Base-by-base conservation (phyloP, 1,139 yeast genomes). In the Hanseniaspora gamundiae region DNA sequence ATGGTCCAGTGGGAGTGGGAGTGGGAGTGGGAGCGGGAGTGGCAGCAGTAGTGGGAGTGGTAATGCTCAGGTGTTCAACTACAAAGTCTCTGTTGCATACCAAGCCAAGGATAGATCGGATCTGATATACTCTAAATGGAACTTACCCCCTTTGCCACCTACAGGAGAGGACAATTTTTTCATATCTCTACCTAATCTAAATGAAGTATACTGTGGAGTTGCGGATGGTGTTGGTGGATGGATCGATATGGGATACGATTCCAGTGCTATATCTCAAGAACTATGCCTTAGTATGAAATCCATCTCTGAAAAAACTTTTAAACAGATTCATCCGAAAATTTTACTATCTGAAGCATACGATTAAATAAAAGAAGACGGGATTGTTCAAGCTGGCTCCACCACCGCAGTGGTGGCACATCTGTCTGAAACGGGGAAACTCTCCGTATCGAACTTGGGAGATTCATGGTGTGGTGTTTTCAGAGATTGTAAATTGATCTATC, bases 211-310 rank as follows among this genome's bases (percentile, higher is more conserved):
- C 35, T 70, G 85, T 8, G 97, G 95, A 9, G 96, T 91, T 1
- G 91, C 96, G 2, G 98, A 91, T 62, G 98, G 98, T 17, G 97
- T 91, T 5, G 97, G 97, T 16, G 97, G 97, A 1, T 91, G 97
- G 96, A 75, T 86, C 2, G 91, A 84, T 52, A 80, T 85, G 36
- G 96, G 96, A 0, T 83, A 79, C 53, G 96, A 88, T 59, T 84
- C 95, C 2, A 75, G 82, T 47, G 88, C 88, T 8, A 80, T 82
- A 40, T 77, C 85, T 13, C 67, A 88, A 53, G 88, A 80, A 54
- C 62, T 81, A 41, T 80, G 87, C 51, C 24, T 33, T 17, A 14
- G 24, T 7, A 33, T 33, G 36, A 44, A 44, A 22, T 44, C 41
- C 28, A 13, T 44, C 3, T 28, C 31, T 10, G 46, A 44, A 22